Percentiles rank a stretch among this genome's conserved stretches.
Conservation (phyloP, 2,329 filamentous ascomycete genomes). For the Colletotrichum sp. region DNA sequence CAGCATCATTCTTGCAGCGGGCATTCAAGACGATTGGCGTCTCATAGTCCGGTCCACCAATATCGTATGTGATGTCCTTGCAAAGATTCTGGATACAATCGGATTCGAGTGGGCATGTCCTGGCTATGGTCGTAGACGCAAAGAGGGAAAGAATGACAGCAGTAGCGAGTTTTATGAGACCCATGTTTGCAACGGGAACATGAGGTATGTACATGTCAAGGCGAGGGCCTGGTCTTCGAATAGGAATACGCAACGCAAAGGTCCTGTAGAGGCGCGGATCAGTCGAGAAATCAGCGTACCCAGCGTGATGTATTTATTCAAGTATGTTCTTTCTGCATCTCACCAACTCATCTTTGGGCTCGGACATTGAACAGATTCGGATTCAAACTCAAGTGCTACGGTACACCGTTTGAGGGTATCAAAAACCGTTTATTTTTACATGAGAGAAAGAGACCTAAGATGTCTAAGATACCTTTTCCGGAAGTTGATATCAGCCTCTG, state of each 20-base stretch:
- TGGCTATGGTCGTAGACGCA: not conserved
- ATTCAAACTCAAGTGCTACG: fast-evolving
- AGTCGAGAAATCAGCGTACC: too few relatives aligned
- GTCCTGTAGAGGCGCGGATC: not conserved
- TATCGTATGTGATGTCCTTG: not conserved
- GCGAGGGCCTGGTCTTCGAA: not conserved
- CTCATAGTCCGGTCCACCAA: not conserved
- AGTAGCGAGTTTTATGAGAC: not conserved
- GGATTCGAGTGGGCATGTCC: not conserved
- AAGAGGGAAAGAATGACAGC: not conserved
- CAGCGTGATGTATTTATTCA: not conserved
- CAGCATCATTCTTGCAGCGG: not conserved
- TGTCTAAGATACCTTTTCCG: not conserved
- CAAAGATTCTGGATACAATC: not conserved
- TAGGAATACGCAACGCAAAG: too few relatives aligned
- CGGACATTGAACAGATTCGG: fast-evolving
- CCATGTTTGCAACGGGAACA: not conserved
- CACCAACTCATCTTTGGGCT: fast-evolving
- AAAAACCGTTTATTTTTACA: fast-evolving
- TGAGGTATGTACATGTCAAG: not conserved
- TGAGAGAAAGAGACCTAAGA: fast-evolving
- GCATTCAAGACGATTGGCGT: not conserved
- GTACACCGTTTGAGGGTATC: fast-evolving
- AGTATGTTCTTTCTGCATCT: fast-evolving
- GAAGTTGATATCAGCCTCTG: not conserved